These are phyloP conservation scores for Effrenium voratum DNA, from an alignment of 73 alveolate species.

Conservation along the genomic window DNA sequence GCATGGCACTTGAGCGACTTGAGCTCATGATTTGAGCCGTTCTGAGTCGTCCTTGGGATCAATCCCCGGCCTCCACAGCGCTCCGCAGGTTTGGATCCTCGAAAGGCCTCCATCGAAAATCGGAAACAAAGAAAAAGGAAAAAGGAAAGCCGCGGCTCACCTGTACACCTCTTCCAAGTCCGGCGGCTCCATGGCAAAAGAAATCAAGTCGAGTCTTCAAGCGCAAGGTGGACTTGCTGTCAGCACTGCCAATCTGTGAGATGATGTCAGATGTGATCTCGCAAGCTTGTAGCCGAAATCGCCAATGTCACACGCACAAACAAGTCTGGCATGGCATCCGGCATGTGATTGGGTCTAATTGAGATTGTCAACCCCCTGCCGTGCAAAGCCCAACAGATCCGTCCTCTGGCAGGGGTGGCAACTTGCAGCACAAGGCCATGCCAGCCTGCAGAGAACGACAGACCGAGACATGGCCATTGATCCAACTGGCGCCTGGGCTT, in stretches of 20 bases:
- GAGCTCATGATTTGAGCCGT: no score
- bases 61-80: conserved; percentile 21
- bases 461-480: background rate
- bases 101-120: conserved; percentile 25
- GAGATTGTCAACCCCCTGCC: no score
- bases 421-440: background rate
- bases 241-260: no score
- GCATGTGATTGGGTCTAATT: no score
- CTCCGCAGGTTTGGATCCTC: conserved; percentile 45
- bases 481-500: background rate
- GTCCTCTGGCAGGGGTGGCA: conserved; percentile 56
- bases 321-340: no score
- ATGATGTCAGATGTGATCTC: no score
- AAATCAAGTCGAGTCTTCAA: no score
- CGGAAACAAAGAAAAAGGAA: background rate
- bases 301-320: no score
- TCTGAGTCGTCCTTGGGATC: no score
- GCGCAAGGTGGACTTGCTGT: no score
- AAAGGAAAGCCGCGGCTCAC: background rate
- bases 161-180: conserved; percentile 72
- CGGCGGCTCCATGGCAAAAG: conserved; percentile 70
- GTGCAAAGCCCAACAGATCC: background rate
- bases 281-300: no score
- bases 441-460: background rate
- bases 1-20: no score